These are phyloP conservation scores for Penicillium malachiteum DNA, from an alignment of 495 filamentous ascomycete genomes.

Conservation along the genomic window DNA sequence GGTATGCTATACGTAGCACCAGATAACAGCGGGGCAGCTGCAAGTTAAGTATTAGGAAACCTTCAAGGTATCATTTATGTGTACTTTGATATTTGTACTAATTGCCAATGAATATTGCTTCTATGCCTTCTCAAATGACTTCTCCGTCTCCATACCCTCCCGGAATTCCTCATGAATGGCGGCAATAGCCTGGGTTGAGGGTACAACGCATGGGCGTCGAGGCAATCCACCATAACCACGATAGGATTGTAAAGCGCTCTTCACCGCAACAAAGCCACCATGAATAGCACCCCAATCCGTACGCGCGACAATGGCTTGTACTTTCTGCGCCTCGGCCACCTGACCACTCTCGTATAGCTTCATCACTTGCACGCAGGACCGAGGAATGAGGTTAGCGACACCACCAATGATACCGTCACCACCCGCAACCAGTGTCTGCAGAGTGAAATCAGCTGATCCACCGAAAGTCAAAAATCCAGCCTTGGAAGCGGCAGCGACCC, in stretches of 20 bases:
- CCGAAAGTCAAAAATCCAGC: slow-evolving; percentile 76
- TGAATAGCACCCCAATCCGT: slow-evolving; percentile 89
- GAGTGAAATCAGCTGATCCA: slow-evolving; percentile 86
- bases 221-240: slow-evolving; percentile 78
- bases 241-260: slow-evolving; percentile 70
- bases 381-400: slow-evolving; percentile 79
- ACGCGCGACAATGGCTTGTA: slow-evolving; percentile 77
- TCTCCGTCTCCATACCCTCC: slow-evolving; percentile 73
- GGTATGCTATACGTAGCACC: background rate
- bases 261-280: slow-evolving; percentile 82
- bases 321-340: slow-evolving; percentile 65
- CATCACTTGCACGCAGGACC: slow-evolving; percentile 68
- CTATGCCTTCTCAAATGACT: slow-evolving; percentile 39
- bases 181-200: slow-evolving; percentile 55
- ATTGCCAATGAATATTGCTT: background rate
- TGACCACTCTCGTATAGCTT: slow-evolving; percentile 71
- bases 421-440: slow-evolving; percentile 81
- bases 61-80: background rate
- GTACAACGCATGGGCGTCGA: slow-evolving; percentile 73
- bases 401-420: slow-evolving; percentile 85
- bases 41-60: too few relatives aligned
- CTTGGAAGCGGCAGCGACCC: slow-evolving; percentile 65
- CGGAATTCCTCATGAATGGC: slow-evolving; percentile 69
- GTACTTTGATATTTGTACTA: too few relatives aligned
- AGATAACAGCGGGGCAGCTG: background rate